Base-by-base conservation (phyloP, 768 basidiomycete species). In the Lentinula detonsa region DNA sequence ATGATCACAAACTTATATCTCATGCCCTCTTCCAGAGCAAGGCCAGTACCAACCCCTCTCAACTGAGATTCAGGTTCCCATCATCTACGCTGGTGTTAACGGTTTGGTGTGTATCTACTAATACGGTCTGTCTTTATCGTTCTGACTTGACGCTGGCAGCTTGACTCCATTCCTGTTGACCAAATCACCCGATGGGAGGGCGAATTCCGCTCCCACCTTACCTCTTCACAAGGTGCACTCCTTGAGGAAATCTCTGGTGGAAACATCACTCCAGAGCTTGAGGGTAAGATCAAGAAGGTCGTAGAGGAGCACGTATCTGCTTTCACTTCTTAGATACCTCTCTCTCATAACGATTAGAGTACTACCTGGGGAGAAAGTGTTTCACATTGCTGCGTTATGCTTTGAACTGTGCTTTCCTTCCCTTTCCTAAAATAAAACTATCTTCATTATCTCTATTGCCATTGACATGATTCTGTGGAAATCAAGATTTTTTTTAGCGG, bases 11-110 rank as follows among this genome's bases (percentile, higher is more conserved):
- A 21, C 18, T 60, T 46, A 13, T 31, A 16, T 73, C 63, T 63
- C 9, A 59, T 58, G 33, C 48, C 42, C 61, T 43, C 61, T 56
- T 66, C 72, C 71, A 96, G 89, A 98, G 81, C 96, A 98, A 86
- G 95, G 93, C 65, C 96, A 98, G 81, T 98, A 98, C 79, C 90
- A 95, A 74, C 93, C 94, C 59, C 78, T 98, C 70, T 76, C 95
- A 45, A 95, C 91, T 75, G 96, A 98, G 80, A 79, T 98, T 65
- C 95, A 97, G 83, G 96, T 97, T 64, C 96, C 96, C 66, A 93
- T 98, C 75, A 95, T 98, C 81, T 98, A 96, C 75, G 97, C 96
- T 66, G 96, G 96, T 87, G 97, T 99, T 69, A 95, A 98, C 78
- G 97, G 97, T 93, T 86, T 97, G 65, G 88, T 90, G 73, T 67